phyloP scores from a whole-genome alignment of 1,139 yeast genomes.

The Diutina rugosa region DNA sequence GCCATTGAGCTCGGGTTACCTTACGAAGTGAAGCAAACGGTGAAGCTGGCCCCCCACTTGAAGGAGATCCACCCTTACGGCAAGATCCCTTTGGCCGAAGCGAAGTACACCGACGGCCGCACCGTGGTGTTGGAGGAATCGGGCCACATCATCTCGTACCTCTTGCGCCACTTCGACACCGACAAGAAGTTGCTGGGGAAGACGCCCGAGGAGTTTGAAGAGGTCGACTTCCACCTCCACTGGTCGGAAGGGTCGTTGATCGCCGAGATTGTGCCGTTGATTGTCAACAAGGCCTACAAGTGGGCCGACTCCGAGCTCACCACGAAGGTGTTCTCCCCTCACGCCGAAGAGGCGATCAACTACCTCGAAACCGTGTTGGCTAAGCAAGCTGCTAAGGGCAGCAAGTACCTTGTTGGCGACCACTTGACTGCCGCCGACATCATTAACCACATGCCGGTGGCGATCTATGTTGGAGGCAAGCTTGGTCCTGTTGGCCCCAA shows the following conservation, averaged over 20 bases:
- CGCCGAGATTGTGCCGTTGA: not conserved
- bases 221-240: conserved; percentile 39
- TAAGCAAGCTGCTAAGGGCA: not conserved
- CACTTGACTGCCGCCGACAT: not conserved
- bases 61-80: not conserved
- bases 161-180: conserved; percentile 28
- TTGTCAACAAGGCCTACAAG: not conserved
- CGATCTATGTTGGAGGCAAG: not conserved
- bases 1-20: conserved; percentile 7
- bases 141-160: conserved; percentile 34
- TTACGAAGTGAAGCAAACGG: conserved; percentile 5
- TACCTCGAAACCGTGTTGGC: not conserved
- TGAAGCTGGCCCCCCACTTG: not conserved
- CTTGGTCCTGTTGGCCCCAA: not conserved
- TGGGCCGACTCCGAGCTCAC: not conserved
- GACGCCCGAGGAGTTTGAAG: conserved; percentile 18
- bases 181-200: conserved; percentile 18
- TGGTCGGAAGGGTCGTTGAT: conserved; percentile 42
- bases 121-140: not conserved
- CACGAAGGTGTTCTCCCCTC: not conserved
- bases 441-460: not conserved
- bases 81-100: not conserved
- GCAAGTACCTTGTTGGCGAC: not conserved
- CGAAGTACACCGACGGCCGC: not conserved
- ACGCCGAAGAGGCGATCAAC: not conserved